Evolutionary conservation across 768 basidiomycete genomes (phyloP), one percentile per base, ranked within the genome.

Genomic region (Stropharia rugosoannulata): DNA sequence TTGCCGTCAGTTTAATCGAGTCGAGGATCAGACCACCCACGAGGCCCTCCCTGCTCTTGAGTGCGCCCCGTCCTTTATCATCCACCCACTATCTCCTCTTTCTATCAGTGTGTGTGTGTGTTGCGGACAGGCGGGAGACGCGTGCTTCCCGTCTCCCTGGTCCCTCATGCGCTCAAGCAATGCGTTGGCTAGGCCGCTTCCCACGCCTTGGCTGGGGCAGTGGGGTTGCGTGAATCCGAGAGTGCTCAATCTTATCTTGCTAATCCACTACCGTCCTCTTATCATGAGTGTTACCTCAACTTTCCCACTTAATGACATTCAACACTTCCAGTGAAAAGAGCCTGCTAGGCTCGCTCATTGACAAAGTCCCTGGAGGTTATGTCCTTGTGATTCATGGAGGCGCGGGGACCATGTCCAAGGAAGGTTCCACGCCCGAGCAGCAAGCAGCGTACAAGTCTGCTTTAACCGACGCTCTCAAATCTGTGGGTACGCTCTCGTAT

Each of bases 341-440:
- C 18, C 55, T 61, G 36, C 59, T 67, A 16, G 39, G 40, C 22
- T 22, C 45, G 25, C 53, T 3, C 6, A 42, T 19, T 32, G 7
- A 15, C 32, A 12, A 32, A 29, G 15, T 9, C 29, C 13, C 27
- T 22, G 15, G 25, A 18, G 22, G 55, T 4, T 69, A 74, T 63
- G 73, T 78, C 32, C 76, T 93, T 1, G 86, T 89, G 27, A 84
- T 93, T 58, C 90, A 93, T 66, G 91, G 91, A 32, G 91, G 90
- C 6, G 89, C 90, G 0, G 89, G 89, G 1, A 86, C 82, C 1
- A 87, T 92, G 80, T 72, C 72, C 29, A 80, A 76, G 55, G 68
- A 76, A 19, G 68, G 67, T 16, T 82, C 85, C 13, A 86, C 87
- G 0, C 85, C 84, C 2, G 81, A 85, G 57, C 77, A 85, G 60